phyloP scores from a whole-genome alignment of 2,329 filamentous ascomycete species.

The Colletotrichum filicis region DNA sequence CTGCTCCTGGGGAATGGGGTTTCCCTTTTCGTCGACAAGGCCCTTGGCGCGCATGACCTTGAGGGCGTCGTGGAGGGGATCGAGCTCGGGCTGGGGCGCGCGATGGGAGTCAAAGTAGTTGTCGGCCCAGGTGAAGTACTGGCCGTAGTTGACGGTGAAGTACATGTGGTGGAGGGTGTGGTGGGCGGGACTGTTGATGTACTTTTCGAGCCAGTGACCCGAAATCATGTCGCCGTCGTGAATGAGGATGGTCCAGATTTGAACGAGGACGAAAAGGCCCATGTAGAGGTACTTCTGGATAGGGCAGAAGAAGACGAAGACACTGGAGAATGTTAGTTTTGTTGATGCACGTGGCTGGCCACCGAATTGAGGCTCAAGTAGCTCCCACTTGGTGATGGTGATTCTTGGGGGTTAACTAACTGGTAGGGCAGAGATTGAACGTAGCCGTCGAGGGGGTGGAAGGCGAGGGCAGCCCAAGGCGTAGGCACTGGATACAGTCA shows the following conservation, averaged over 20 bases:
- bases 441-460: conserved; percentile 59
- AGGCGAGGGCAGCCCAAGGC: conserved; percentile 58
- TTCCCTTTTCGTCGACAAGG: conserved; percentile 54
- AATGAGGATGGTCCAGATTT: conserved; percentile 61
- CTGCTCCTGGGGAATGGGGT: conserved; percentile 49
- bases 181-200: conserved; percentile 59
- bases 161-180: conserved; percentile 62
- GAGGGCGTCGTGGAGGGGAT: conserved; percentile 56
- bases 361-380: background rate
- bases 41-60: conserved; percentile 57
- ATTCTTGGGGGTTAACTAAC: conserved; percentile 41
- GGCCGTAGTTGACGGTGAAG: conserved; percentile 61
- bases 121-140: conserved; percentile 61
- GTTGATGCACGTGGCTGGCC: background rate
- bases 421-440: conserved; percentile 59
- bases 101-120: conserved; percentile 56
- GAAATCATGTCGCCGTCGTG: conserved; percentile 62
- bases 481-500: conserved; percentile 51
- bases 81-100: conserved; percentile 53
- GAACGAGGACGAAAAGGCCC: conserved; percentile 54
- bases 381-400: background rate
- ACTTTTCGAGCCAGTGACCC: conserved; percentile 57
- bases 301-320: conserved; percentile 57
- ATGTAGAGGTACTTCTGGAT: conserved; percentile 58
- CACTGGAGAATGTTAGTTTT: conserved; percentile 40